These are phyloP conservation scores for Thermochaetoides thermophila DNA, from an alignment of 495 filamentous ascomycete genomes.

Conservation along the genomic window DNA sequence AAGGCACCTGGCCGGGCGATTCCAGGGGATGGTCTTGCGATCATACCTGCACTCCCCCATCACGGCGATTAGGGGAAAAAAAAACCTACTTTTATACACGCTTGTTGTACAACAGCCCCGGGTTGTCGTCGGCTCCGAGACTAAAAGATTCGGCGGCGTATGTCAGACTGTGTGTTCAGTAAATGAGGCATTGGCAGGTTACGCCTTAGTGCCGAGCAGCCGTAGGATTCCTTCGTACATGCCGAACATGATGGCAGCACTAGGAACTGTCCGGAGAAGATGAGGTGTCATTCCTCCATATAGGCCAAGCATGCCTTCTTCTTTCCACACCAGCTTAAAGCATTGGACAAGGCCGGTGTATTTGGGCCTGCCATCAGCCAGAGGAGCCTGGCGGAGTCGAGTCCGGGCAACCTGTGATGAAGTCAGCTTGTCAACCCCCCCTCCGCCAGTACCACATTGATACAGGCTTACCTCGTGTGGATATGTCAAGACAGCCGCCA, in stretches of 20 bases:
- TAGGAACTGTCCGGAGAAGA: constrained; percentile 73
- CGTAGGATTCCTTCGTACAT: constrained; percentile 76
- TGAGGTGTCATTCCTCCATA: constrained; percentile 83
- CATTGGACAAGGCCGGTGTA: constrained; percentile 75
- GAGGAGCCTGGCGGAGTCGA: constrained; percentile 63
- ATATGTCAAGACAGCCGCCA: constrained; percentile 69
- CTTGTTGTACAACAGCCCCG: too few species aligned
- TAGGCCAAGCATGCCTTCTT: constrained; percentile 66
- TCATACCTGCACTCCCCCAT: too few species aligned
- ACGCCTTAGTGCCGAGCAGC: constrained; percentile 24
- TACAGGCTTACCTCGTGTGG: constrained; percentile 60
- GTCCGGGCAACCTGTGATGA: constrained; percentile 56
- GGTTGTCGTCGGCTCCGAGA: too few species aligned
- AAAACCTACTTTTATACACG: too few species aligned
- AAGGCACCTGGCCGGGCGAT: neutral
- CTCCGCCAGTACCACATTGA: neutral
- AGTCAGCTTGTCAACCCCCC: constrained; percentile 2
- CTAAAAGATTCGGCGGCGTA: too few species aligned
- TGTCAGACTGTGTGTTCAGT: too few species aligned
- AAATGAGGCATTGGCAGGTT: too few species aligned
- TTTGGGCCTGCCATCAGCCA: constrained; percentile 55
- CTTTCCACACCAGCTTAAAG: constrained; percentile 65
- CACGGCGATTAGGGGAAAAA: too few species aligned
- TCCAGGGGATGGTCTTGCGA: too few species aligned
- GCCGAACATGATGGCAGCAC: constrained; percentile 82